Evolutionary conservation across 495 filamentous ascomycete genomes (phyloP).

Genomic region (Paragyromitra xinjiangensis): DNA sequence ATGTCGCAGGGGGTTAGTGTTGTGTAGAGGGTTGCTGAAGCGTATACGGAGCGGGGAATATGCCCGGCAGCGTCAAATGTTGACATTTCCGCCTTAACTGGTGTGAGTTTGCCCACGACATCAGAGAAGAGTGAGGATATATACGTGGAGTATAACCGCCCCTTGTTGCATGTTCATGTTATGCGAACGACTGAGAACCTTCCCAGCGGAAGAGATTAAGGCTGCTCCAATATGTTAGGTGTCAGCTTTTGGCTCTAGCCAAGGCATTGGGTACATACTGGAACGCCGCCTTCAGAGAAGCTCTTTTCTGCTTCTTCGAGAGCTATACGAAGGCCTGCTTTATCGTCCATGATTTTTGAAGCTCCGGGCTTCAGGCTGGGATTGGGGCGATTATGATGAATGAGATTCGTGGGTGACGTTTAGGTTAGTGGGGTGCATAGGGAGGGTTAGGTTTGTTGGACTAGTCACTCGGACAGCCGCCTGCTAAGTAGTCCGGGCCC

Average conservation of each 20-base stretch:
- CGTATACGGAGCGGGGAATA: conserved; percentile 73
- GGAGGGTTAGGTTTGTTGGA: background rate
- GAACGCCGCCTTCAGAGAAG: conserved; percentile 78
- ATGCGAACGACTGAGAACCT: conserved; percentile 79
- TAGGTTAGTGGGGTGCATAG: background rate
- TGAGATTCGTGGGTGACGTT: background rate
- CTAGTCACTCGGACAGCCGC: too few species aligned
- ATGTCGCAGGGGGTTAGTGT: conserved; percentile 89
- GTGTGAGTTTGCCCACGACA: background rate
- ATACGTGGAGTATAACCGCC: conserved; percentile 66
- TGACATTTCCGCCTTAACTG: conserved; percentile 81
- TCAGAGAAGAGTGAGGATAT: background rate
- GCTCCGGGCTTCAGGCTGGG: background rate
- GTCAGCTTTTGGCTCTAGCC: background rate
- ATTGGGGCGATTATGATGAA: background rate
- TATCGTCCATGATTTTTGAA: conserved; percentile 62
- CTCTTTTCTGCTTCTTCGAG: conserved; percentile 78
- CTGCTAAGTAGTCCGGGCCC: too few species aligned
- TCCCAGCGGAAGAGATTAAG: conserved; percentile 74
- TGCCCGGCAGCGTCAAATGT: conserved; percentile 81
- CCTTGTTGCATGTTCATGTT: conserved; percentile 83
- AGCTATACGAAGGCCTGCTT: conserved; percentile 68
- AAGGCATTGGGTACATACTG: conserved; percentile 59
- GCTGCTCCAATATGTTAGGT: conserved; percentile 73
- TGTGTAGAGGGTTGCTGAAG: conserved; percentile 78